Evolutionary conservation across 352 stramenopile genomes (phyloP).

Genomic region (Elongisporangium anandrum): DNA sequence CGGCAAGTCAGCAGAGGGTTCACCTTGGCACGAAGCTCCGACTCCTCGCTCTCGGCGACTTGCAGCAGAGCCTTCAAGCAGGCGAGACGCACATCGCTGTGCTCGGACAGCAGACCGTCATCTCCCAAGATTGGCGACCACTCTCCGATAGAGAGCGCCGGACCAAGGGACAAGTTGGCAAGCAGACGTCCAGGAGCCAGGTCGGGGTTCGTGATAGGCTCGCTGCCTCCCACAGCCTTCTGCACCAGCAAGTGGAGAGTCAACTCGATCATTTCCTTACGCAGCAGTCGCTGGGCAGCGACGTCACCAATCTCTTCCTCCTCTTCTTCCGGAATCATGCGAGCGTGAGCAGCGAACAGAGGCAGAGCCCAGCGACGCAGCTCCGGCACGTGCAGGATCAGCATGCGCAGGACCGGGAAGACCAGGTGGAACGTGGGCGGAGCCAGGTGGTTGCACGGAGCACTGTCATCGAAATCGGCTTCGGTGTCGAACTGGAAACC

Average conservation of each 20-base stretch:
- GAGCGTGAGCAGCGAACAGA: constrained; percentile 72
- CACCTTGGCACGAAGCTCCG: constrained; percentile 31
- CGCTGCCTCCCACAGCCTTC: constrained; percentile 33
- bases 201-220: constrained; percentile 65
- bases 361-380: constrained; percentile 66
- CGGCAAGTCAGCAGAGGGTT: constrained; percentile 53
- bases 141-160: constrained; percentile 49
- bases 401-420: constrained; percentile 60
- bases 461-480: constrained; percentile 61
- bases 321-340: constrained; percentile 86
- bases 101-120: constrained; percentile 60
- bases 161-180: constrained; percentile 46
- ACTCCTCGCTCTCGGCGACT: constrained; percentile 54
- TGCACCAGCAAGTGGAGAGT: constrained; percentile 58
- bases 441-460: constrained; percentile 57
- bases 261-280: constrained; percentile 71
- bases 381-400: constrained; percentile 44
- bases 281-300: constrained; percentile 63
- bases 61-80: constrained; percentile 59
- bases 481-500: constrained; percentile 81
- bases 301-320: constrained; percentile 87
- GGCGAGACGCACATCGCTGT: constrained; percentile 41
- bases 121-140: constrained; percentile 72
- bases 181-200: constrained; percentile 53
- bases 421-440: constrained; percentile 77